These are phyloP conservation scores for Colletotrichum gigasporum DNA, from an alignment of 2,329 filamentous ascomycete species.

Conservation along the genomic window DNA sequence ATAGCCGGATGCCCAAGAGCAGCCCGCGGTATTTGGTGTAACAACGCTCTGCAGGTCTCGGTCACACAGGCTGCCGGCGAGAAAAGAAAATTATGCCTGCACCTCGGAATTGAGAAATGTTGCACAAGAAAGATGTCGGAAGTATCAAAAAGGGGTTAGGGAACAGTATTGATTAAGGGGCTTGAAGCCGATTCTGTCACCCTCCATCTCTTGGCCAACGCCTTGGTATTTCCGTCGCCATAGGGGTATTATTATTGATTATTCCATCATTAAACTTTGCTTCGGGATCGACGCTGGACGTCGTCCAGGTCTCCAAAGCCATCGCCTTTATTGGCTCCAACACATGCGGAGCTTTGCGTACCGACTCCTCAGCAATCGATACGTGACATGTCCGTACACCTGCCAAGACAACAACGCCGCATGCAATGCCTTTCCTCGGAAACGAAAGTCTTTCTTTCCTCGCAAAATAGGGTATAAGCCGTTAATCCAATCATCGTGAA, in stretches of 20 bases:
- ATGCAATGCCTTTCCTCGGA: conserved; percentile 11
- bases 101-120: too few species aligned
- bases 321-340: not conserved
- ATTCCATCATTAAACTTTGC: conserved; percentile 1
- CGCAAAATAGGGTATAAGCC: conserved; percentile 24
- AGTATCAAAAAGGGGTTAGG: too few species aligned
- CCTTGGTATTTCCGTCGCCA: not conserved
- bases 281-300: not conserved
- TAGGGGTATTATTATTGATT: conserved; percentile 13
- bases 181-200: not conserved
- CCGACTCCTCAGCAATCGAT: not conserved
- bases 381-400: not conserved
- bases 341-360: not conserved
- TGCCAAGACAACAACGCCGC: conserved; percentile 13
- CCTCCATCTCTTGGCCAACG: not conserved
- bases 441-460: conserved; percentile 3
- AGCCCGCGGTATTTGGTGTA: too few species aligned
- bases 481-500: conserved; percentile 15
- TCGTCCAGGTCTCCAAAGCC: not conserved
- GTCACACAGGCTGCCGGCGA: too few species aligned
- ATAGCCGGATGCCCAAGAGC: too few species aligned
- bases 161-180: not conserved
- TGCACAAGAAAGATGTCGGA: too few species aligned
- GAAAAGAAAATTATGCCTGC: too few species aligned
- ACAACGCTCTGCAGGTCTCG: too few species aligned